Conservation (phyloP, 257 asterid species). For the Salvia hispanica region DNA sequence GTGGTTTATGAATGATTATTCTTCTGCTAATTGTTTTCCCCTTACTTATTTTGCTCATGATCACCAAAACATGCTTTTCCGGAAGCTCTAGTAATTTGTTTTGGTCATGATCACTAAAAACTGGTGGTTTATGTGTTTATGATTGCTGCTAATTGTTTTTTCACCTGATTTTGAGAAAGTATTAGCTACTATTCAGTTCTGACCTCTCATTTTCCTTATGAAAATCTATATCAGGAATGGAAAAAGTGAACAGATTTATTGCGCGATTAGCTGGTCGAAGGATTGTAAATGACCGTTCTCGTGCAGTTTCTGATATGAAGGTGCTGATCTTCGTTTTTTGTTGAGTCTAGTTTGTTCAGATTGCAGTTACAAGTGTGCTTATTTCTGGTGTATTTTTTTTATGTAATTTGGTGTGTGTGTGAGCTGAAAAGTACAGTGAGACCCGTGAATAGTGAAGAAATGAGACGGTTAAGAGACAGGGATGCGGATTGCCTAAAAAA, state of each 20-base stretch:
- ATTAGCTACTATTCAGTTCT: not conserved
- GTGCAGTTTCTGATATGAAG: slow-evolving; percentile 37
- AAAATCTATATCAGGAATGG: slow-evolving; percentile 36
- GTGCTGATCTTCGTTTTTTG: slow-evolving; percentile 15
- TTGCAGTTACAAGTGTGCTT: not conserved
- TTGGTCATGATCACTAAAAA: slow-evolving; percentile 5
- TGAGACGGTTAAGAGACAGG: no score
- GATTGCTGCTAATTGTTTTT: not conserved
- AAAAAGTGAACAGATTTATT: slow-evolving; percentile 34
- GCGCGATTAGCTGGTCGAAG: slow-evolving; percentile 34
- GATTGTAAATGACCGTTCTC: slow-evolving; percentile 31
- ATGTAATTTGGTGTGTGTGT: no score
- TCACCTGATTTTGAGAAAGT: not conserved
- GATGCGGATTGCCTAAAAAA: no score
- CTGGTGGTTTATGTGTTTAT: not conserved
- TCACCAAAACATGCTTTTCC: not conserved
- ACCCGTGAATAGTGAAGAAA: no score
- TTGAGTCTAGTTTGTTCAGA: not conserved
- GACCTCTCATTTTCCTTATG: not conserved
- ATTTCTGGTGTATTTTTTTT: not conserved
- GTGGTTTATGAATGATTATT: not conserved
- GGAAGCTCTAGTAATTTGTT: not conserved
- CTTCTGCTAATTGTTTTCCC: no score
- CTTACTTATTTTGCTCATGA: no score
- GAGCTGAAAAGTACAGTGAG: no score